A percentile compares a stretch with the other conserved stretches of the same genome.
Evolutionary conservation across 2,329 filamentous ascomycete species (phyloP).

Genomic region (Chaetomium globosum): DNA sequence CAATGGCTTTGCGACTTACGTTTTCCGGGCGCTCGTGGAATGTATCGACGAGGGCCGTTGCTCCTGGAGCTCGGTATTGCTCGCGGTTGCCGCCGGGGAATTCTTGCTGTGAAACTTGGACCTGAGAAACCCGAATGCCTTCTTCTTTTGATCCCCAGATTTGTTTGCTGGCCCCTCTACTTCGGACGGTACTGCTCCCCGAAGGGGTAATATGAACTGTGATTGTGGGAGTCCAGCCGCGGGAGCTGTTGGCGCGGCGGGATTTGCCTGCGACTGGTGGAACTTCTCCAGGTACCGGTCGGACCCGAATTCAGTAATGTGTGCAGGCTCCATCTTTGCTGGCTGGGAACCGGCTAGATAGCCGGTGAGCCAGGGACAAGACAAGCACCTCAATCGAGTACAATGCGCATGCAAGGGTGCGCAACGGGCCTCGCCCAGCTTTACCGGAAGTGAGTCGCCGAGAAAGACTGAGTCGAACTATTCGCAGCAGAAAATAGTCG

Average conservation of each 20-base stretch:
- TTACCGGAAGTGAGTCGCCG: constrained; percentile 32
- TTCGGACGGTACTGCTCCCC: constrained; percentile 33
- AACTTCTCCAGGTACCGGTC: constrained; percentile 66
- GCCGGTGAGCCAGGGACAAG: constrained; percentile 28
- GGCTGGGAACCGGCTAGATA: constrained; percentile 31
- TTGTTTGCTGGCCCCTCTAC: constrained; percentile 31
- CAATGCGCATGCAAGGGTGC: constrained; percentile 26
- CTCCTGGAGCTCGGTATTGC: constrained; percentile 36
- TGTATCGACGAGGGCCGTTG: constrained; percentile 32
- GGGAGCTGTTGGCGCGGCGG: constrained; percentile 28
- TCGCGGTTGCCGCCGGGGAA: constrained; percentile 10
- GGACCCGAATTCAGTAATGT: constrained; percentile 68
- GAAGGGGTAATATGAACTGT: constrained; percentile 40
- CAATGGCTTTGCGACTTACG: constrained; percentile 39
- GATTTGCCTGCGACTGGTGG: constrained; percentile 54
- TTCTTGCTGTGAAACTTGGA: constrained; percentile 40
- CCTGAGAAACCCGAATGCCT: constrained; percentile 48
- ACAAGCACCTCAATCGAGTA: constrained; percentile 25
- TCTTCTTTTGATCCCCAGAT: constrained; percentile 37
- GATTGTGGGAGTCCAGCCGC: constrained; percentile 25
- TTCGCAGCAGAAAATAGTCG: constrained; percentile 36
- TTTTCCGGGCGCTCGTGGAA: constrained; percentile 33
- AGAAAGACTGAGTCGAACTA: constrained; percentile 27
- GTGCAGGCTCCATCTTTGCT: constrained; percentile 59
- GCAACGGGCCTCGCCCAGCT: constrained; percentile 14